Base-by-base conservation (phyloP, 306 rosid species). In the Canavalia gladiata region DNA sequence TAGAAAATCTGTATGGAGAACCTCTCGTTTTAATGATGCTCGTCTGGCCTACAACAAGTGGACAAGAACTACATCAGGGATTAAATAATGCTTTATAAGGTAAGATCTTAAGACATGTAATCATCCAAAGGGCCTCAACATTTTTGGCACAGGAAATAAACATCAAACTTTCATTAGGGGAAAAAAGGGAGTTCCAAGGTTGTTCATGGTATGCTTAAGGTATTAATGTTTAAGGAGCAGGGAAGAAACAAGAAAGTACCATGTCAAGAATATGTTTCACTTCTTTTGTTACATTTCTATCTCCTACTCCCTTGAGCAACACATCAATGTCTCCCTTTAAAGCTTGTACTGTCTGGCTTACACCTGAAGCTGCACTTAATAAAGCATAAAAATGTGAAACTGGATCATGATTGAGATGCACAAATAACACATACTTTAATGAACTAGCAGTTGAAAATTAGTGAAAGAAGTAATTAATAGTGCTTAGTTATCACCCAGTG, bases 251-350 rank as follows among this genome's bases (percentile, higher is more conserved):
- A 58, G 9, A 77, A 30, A 42, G 68, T 73, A 95, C 99, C 99
- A 92, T 90, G 74, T 92, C 95, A 80, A 95, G 92, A 83, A 92
- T 77, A 84, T 81, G 92, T 81, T 95, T 95, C 79, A 92, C 97
- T 81, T 95, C 99, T 81, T 92, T 90, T 58, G 75, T 76, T 30
- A 84, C 86, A 78, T 84, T 88, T 89, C 80, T 91, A 72, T 95
- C 97, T 66, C 68, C 94, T 30, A 89, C 92, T 43, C 95, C 91
- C 5, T 88, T 87, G 71, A 94, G 91, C 74, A 89, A 74, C 68
- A 63, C 87, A 68, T 89, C 92, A 73, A 80, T 73, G 30, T 91
- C 95, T 76, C 97, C 89, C 81, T 91, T 95, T 49, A 88, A 74
- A 82, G 99, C 97, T 85, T 91, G 92, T 29, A 85, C 88, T 46